Evolutionary conservation across 352 stramenopile species (phyloP), one percentile per base, ranked within the genome.

Genomic region (Pythium vanterpoolii): DNA sequence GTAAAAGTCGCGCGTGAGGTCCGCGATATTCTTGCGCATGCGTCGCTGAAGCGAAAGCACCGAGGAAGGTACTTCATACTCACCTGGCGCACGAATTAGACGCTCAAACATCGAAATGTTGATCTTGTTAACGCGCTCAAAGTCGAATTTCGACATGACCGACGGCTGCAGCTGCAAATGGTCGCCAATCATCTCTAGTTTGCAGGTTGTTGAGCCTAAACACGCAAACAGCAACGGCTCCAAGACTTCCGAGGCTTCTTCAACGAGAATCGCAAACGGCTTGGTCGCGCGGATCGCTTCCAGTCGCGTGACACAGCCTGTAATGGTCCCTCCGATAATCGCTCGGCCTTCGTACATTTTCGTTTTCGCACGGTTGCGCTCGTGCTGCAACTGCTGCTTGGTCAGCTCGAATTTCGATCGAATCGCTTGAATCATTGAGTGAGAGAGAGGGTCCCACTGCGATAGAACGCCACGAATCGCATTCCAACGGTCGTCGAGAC

Each of bases 81-180:
- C 68, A 1, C 63, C 58, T 10, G 86, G 85, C 1, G 88, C 78
- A 50, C 71, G 72, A 56, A 96, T 92, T 24, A 96, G 60, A n/a
- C 86, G 51, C 62, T 96, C 81, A 65, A 96, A 96, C 80, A 96
- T 87, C 14, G 83, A 95, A 7, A 93, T 81, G 54, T 95, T 94
- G 27, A 96, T 89, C 60, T 87, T 87, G 69, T 95, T 96, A 6
- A 90, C 68, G 21, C 71, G 57, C 36, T 93, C 79, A 53, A 95
- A 96, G 55, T 95, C 86, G 56, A 90, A 93, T 5, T 78, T 82
- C 4, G 79, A 82, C 77, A 93, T 92, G 11, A 96, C 71, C 7
- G 74, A 87, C 6, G 88, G 88, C 31, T 95, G 83, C 2, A 96
- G 68, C 54, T 96, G 87, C 71, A 88, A 67, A 52, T 96, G 86